Conservation (phyloP, 169 alveolate species). For the Plasmodium inui region DNA sequence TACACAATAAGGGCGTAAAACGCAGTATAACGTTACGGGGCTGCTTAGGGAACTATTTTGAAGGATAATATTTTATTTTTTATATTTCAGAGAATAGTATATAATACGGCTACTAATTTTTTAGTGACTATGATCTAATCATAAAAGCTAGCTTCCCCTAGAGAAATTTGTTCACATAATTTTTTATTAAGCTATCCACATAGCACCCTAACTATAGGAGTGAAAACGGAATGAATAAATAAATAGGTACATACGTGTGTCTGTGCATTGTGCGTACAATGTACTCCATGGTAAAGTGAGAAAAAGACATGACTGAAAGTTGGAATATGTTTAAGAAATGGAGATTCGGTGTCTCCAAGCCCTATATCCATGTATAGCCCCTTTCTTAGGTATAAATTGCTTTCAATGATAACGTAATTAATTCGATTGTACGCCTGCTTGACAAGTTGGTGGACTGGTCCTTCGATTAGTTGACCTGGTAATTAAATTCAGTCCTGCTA, state of each 20-base stretch:
- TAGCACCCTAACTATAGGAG: neutral
- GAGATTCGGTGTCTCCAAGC: neutral
- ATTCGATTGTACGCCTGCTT: neutral
- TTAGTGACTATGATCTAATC: no score
- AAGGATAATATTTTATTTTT: neutral
- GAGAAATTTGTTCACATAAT: no score
- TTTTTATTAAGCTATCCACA: neutral
- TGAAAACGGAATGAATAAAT: neutral
- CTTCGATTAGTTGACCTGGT: neutral
- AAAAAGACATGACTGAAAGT: neutral
- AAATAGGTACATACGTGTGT: neutral
- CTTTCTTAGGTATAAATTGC: neutral
- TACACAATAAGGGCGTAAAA: neutral
- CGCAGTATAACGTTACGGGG: neutral
- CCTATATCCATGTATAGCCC: neutral
- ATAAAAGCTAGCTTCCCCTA: no score
- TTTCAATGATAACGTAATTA: neutral
- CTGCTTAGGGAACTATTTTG: neutral
- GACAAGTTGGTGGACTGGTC: neutral
- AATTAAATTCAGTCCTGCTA: neutral
- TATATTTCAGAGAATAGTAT: neutral
- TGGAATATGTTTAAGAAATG: neutral
- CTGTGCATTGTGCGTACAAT: neutral
- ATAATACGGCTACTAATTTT: neutral
- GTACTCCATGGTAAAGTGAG: neutral